Base-by-base conservation (phyloP, 1,284 basidiomycete species). In the Omphalotus olearius region DNA sequence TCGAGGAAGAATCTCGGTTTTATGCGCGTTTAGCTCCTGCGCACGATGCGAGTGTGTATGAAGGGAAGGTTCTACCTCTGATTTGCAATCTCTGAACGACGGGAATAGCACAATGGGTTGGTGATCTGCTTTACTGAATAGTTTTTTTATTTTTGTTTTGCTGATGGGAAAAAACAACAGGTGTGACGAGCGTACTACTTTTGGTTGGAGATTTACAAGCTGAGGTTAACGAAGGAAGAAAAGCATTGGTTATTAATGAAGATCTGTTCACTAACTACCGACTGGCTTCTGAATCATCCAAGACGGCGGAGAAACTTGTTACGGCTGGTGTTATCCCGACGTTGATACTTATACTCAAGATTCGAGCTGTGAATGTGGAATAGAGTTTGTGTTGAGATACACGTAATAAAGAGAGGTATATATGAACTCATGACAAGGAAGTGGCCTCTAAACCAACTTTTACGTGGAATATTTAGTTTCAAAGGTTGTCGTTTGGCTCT, bases 121-220 rank as follows among this genome's bases (percentile, higher is more conserved):
- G 30, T 33, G 9, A 3, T 23, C 23, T 5, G 23, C 23, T 23
- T 23, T n/a, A n/a, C n/a, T n/a, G n/a, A n/a, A n/a, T n/a, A 23
- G 23, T 5, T 23, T 23, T 23, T 23, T 5, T 3, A 9, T 33
- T 33, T 13, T 33, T 10, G 3, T 33, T 33, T 9, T 33, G 30
- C 30, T 33, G 4, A 33, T 10, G 9, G 7, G 4, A 10, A 33
- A 33, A 33, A 33, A 33, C 30, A 9, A 37, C 28, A 45, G 54
- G 44, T 5, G 13, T n/a, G n/a, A 25, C 44, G 16, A 57, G 56
- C 26, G 42, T 54, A 10, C 51, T 57, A 13, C 45, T 56, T 3
- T 18, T 56, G 4, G 56, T 44, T 7, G 41, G 45, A 11, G 56
- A 54, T n/a, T 45, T 57, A 3, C 56, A 56, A 35, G 51, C 54